phyloP scores from a whole-genome alignment of 768 basidiomycete genomes.

The Leccinum broughii region DNA sequence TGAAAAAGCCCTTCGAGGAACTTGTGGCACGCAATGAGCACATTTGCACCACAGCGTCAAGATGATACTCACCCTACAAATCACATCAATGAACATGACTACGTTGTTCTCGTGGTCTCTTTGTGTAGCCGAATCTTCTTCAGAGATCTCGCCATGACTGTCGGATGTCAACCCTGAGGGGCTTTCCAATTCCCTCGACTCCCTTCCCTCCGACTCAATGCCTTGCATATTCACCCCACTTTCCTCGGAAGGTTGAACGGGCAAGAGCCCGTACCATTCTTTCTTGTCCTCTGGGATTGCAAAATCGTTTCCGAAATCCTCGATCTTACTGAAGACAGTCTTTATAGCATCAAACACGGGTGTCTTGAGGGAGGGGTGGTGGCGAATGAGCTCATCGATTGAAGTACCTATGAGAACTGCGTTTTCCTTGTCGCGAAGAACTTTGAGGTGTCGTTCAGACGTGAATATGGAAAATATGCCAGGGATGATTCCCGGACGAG shows the following conservation, averaged over 20 bases:
- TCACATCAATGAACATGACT: constrained; percentile 75
- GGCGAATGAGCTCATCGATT: constrained; percentile 93
- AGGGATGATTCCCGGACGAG: constrained; percentile 79
- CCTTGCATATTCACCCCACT: constrained; percentile 53
- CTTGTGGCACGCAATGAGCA: constrained; percentile 38
- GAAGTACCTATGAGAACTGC: constrained; percentile 85
- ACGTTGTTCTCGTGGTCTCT: constrained; percentile 74
- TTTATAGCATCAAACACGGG: constrained; percentile 79
- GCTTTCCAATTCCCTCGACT: constrained; percentile 20
- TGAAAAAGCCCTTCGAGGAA: constrained; percentile 96
- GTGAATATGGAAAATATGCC: constrained; percentile 85
- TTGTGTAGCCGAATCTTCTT: constrained; percentile 36
- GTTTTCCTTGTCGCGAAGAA: constrained; percentile 91
- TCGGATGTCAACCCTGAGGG: constrained; percentile 21
- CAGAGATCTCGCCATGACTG: constrained; percentile 14
- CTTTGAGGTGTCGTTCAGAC: constrained; percentile 77
- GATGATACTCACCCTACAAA: constrained; percentile 63
- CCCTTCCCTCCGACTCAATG: constrained; percentile 26
- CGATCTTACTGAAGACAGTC: constrained; percentile 67
- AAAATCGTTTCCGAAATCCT: constrained; percentile 67
- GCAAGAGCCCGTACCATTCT: constrained; percentile 64
- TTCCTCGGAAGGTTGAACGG: constrained; percentile 24
- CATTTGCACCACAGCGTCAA: not conserved
- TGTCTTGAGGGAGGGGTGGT: constrained; percentile 86
- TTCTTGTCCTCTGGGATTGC: constrained; percentile 55